Conservation (phyloP, 306 rosid genomes). For the Acacia acuminata region DNA sequence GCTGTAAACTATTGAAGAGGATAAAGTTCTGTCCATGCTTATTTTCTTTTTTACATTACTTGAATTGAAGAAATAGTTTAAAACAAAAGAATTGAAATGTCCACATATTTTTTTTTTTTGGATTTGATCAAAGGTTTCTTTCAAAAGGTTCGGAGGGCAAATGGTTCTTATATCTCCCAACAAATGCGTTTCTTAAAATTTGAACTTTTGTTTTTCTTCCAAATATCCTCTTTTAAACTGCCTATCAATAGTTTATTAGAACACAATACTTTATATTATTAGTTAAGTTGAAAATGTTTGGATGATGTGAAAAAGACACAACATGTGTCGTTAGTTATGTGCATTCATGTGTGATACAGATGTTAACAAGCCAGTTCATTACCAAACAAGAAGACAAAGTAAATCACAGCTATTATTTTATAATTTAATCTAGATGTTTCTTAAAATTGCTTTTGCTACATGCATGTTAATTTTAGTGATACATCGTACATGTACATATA, state of each 20-base stretch:
- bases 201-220: accelerated
- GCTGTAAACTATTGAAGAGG: too few relatives aligned
- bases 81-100: too few relatives aligned
- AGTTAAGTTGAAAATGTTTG: neutral
- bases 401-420: neutral
- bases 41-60: too few relatives aligned
- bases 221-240: neutral
- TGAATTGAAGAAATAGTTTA: too few relatives aligned
- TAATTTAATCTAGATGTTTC: neutral
- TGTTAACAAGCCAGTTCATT: neutral
- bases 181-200: accelerated
- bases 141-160: accelerated
- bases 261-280: neutral
- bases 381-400: neutral
- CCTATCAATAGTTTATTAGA: neutral
- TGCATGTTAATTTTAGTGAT: neutral
- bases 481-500: neutral
- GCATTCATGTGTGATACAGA: neutral
- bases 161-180: too few relatives aligned
- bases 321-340: neutral
- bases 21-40: too few relatives aligned
- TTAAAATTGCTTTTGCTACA: neutral
- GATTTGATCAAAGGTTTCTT: too few relatives aligned
- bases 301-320: neutral
- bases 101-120: too few relatives aligned